Base-by-base conservation (phyloP, 371 early-diverging fungal species). In the Apophysomyces elegans region DNA sequence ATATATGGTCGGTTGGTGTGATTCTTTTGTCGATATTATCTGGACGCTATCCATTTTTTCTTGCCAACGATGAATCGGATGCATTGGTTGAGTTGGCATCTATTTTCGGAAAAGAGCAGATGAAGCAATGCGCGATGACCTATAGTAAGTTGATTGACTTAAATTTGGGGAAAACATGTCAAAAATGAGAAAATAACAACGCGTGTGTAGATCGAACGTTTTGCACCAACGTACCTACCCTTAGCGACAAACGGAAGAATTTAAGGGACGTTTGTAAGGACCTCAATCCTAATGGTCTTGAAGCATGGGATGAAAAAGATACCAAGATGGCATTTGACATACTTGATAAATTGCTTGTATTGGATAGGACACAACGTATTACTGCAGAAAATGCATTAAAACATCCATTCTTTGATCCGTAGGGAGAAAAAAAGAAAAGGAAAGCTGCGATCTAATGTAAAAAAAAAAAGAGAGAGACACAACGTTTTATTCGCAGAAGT, bases 1-100 rank as follows among this genome's bases (percentile, higher is more conserved):
- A 98, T 78, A 81, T 98, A 1, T 99, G 99, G 99, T 88, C 98
- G 1, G 98, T 88, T 0, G 99, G 99, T 14, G 96, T 97, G 0
- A 96, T 95, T 38, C 76, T 99, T 36, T 77, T 97, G 4, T 89
- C 86, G 38, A 76, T 99, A 46, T 68, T 98, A 59, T 85, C 96
- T 1, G 86, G 88, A 8, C 80, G 91, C 36, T 99, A 94, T 76
- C 99, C 99, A 2, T 99, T 99, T 68, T 99, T 99, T 73, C 76
- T 92, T 35, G 89, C 94, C 0, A 82, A 83, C 39, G 95, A 95
- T 64, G 99, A 99, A 68, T 78, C 85, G 11, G 97, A 99, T 43
- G 92, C 95, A 4, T 68, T 99, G 21, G 75, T 97, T 21, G 99
- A 99, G 78, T 77, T 99, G 3, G 95, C 92, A 0, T 84, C 84